Evolutionary conservation across 2,329 filamentous ascomycete genomes (phyloP).

Genomic region (Emmonsiellopsis sp.): DNA sequence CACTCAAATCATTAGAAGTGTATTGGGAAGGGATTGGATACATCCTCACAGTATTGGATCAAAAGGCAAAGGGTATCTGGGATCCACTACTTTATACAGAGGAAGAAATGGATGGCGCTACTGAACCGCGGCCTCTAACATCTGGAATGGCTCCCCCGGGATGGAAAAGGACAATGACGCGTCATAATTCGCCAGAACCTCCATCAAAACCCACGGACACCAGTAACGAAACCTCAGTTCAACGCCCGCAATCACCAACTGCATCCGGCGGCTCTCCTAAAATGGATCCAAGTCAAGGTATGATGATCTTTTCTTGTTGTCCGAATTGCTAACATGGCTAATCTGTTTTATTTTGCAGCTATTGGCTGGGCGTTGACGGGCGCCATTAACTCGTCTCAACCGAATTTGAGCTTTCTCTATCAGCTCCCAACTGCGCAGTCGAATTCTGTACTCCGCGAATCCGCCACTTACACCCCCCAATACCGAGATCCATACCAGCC

Average conservation of each 20-base stretch:
- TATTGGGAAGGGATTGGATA: conserved; percentile 86
- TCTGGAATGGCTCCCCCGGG: conserved; percentile 45
- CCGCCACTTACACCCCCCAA: background rate
- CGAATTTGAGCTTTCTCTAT: conserved; percentile 74
- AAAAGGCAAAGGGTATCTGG: conserved; percentile 78
- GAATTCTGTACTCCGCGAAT: conserved; percentile 11
- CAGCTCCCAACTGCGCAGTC: conserved; percentile 43
- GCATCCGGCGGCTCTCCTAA: conserved; percentile 31
- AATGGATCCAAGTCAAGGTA: conserved; percentile 45
- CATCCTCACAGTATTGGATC: conserved; percentile 75
- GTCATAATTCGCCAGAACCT: conserved; percentile 21
- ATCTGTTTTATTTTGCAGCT: conserved; percentile 41
- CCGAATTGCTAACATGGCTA: conserved; percentile 1
- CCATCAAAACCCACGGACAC: background rate
- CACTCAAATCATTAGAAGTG: conserved; percentile 66
- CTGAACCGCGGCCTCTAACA: conserved; percentile 45
- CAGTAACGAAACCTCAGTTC: background rate
- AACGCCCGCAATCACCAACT: background rate
- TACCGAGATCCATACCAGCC: background rate
- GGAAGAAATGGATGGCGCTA: conserved; percentile 70
- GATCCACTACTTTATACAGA: conserved; percentile 58
- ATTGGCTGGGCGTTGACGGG: conserved; percentile 86
- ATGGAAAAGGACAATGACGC: conserved; percentile 26
- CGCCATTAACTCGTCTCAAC: conserved; percentile 75
- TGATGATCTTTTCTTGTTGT: conserved; percentile 10